Evolutionary conservation across 768 basidiomycete species (phyloP).

Genomic region (Tricholoma saponaceum): DNA sequence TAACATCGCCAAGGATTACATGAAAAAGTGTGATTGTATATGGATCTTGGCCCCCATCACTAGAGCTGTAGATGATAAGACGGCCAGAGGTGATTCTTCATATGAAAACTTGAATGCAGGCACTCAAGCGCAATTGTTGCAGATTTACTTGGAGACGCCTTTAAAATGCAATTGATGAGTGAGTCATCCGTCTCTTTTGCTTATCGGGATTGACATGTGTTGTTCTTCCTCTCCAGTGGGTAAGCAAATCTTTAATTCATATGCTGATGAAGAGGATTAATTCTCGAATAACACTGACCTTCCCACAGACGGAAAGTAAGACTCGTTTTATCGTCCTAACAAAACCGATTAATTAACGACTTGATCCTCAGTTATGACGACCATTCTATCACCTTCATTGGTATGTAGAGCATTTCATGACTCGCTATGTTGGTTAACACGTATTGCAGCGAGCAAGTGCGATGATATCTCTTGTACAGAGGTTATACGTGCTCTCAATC

Average conservation of each 20-base stretch:
- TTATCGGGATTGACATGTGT: slow-evolving; percentile 5
- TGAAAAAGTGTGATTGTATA: slow-evolving; percentile 61
- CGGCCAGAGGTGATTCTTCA: slow-evolving; percentile 42
- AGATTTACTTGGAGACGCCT: slow-evolving; percentile 64
- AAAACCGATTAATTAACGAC: neutral
- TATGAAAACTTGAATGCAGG: neutral
- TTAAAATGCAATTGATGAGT: slow-evolving; percentile 62
- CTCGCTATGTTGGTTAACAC: neutral
- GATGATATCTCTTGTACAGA: slow-evolving; percentile 63
- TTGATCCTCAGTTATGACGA: slow-evolving; percentile 43
- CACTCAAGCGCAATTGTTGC: neutral
- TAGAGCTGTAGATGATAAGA: slow-evolving; percentile 62
- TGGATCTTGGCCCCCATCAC: slow-evolving; percentile 69
- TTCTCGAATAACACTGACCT: neutral
- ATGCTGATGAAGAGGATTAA: neutral
- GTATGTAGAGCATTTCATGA: slow-evolving; percentile 22
- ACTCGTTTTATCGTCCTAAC: neutral
- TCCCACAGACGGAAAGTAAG: slow-evolving; percentile 52
- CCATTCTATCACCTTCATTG: slow-evolving; percentile 58
- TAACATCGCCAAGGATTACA: slow-evolving; percentile 60
- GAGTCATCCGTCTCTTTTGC: slow-evolving; percentile 14
- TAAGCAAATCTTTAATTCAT: slow-evolving; percentile 21
- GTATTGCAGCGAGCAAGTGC: slow-evolving; percentile 48
- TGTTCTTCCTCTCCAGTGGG: slow-evolving; percentile 31
- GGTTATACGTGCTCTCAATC: slow-evolving; percentile 44